Percentiles rank a stretch among this genome's conserved stretches.
Evolutionary conservation across 495 filamentous ascomycete genomes (phyloP).

Genomic region (Acidiella bohemica): DNA sequence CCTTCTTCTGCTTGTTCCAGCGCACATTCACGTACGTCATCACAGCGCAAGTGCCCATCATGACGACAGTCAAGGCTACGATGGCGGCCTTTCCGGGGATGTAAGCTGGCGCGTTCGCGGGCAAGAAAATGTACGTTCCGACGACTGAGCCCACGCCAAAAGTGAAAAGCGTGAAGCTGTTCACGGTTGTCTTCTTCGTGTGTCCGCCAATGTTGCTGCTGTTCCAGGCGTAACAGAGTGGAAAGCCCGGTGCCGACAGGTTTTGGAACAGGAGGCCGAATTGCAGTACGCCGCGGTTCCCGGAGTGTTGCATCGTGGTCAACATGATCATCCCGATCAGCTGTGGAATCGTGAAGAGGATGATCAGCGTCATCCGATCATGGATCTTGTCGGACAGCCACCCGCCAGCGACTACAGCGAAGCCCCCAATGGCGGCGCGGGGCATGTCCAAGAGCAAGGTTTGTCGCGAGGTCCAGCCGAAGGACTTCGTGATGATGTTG

Average conservation of each 20-base stretch:
- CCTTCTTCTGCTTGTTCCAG: slow-evolving; percentile 7
- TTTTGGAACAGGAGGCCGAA: slow-evolving; percentile 33
- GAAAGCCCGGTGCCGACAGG: slow-evolving; percentile 5
- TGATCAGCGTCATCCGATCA: slow-evolving; percentile 5
- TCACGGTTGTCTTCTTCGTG: slow-evolving; percentile 18
- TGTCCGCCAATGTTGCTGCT: slow-evolving; percentile 13
- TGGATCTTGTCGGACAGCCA: slow-evolving; percentile 6
- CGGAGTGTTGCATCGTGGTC: slow-evolving; percentile 8
- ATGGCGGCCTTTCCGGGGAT: slow-evolving; percentile 22
- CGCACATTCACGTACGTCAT: slow-evolving; percentile 9
- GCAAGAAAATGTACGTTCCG: slow-evolving; percentile 12
- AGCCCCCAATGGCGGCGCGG: slow-evolving; percentile 3
- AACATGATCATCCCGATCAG: slow-evolving; percentile 14
- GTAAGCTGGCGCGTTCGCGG: slow-evolving; percentile 10
- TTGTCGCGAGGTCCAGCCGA: slow-evolving; percentile 2
- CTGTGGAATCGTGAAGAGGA: slow-evolving; percentile 1
- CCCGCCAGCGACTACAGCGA: slow-evolving; percentile 8
- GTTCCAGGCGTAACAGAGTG: slow-evolving; percentile 16
- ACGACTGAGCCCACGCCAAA: slow-evolving; percentile 17
- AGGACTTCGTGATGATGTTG: slow-evolving; percentile 8
- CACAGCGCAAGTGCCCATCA: slow-evolving; percentile 1
- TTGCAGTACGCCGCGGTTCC: background rate
- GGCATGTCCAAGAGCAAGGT: slow-evolving; percentile 8
- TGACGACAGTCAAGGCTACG: background rate
- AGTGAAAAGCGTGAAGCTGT: slow-evolving; percentile 14